Conservation (phyloP, 805 yeast species). For the Starmerella apis region DNA sequence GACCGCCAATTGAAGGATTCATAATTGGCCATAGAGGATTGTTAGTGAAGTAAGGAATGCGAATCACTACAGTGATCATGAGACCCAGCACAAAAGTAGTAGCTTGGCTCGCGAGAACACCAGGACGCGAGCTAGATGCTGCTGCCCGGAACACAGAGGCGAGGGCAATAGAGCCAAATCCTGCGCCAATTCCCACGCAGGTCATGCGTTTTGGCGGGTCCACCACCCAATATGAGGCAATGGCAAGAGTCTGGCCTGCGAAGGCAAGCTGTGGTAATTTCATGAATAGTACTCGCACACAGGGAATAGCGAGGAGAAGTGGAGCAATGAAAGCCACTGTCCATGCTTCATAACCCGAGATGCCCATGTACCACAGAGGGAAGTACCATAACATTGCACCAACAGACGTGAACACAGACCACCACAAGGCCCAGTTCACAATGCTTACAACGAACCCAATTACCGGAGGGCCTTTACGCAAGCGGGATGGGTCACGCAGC, state of each 20-base stretch:
- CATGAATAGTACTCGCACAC: constrained; percentile 35
- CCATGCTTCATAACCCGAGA: constrained; percentile 78
- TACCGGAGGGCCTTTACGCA: constrained; percentile 26
- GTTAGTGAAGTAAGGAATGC: constrained; percentile 67
- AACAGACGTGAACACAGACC: constrained; percentile 75
- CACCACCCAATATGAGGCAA: constrained; percentile 61
- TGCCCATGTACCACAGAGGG: constrained; percentile 97
- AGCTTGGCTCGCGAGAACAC: constrained; percentile 32
- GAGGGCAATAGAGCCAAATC: constrained; percentile 51
- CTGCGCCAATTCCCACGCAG: constrained; percentile 54
- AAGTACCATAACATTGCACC: constrained; percentile 90
- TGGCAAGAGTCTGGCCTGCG: constrained; percentile 47
- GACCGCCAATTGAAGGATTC: constrained; percentile 78
- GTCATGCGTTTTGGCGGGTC: constrained; percentile 64
- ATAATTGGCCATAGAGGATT: constrained; percentile 96
- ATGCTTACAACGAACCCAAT: constrained; percentile 30
- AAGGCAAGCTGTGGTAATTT: constrained; percentile 46
- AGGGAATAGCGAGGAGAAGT: constrained; percentile 40
- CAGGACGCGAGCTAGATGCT: constrained; percentile 27
- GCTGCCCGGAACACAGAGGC: constrained; percentile 42
- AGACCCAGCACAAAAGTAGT: constrained; percentile 62
- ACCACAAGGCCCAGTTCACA: constrained; percentile 64
- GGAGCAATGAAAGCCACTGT: constrained; percentile 38
- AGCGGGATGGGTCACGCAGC: constrained; percentile 18
- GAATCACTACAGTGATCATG: constrained; percentile 59